Base-by-base conservation (phyloP, 257 asterid species). In the Capsicum chinense region DNA sequence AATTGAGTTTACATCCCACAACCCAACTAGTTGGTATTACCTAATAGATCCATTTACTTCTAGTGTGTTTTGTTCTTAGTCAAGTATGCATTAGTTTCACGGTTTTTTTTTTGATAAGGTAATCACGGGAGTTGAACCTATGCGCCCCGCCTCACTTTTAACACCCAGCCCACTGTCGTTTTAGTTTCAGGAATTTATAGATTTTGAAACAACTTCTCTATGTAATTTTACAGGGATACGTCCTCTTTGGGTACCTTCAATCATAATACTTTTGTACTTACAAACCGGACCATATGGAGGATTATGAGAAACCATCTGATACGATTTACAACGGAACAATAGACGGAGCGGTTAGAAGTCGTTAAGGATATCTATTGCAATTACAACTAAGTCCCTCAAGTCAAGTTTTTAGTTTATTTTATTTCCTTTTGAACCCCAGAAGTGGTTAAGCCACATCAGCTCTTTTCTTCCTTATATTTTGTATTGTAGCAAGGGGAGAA, bases 1-100 rank as follows among this genome's bases (percentile, higher is more conserved):
- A 58, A 50, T 16, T 42, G 19, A 82, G 50, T 67, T 66, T 67
- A 35, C 48, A 67, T 67, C 74, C 74, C 74, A 35, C 50, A 67
- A 67, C 6, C 50, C 74, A 35, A 35, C 74, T 35, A 35, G 19
- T 35, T 67, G 48, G 50, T 35, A 66, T 35, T 37, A 67, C 21
- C 74, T 35, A 67, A 67, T 37, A 8, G 13, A 39, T 39, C 78
- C 78, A 68, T 69, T 69, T 39, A 39, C 14, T 69, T 16, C 14
- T 69, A 39, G 39, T 39, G 78, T 4, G 4, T 68, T 69, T 26
- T 39, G 26, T 16, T 39, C 78, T 69, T 69, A 16, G 54, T 69
- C 78, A 69, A 16, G 7, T 69, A 8, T 39, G 78, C 33, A 39
- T 16, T 68, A 68, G 76, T 68, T 69, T 39, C 52, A 68, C 26